These are phyloP conservation scores for Glycine tomentella DNA, from an alignment of 306 rosid genomes.

Conservation along the genomic window DNA sequence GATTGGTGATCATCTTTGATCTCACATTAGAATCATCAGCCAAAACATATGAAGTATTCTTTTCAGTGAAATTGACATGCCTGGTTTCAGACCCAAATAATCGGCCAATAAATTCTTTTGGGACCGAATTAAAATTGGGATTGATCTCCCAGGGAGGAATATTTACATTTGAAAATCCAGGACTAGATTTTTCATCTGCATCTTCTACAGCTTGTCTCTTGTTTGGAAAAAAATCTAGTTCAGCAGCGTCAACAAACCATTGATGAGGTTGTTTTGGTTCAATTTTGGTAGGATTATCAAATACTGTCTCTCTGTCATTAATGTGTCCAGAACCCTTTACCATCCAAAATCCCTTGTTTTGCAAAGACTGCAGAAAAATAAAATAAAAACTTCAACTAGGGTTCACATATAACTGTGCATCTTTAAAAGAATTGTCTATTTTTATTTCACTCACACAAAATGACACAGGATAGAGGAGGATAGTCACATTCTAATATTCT, in stretches of 20 bases:
- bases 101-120: constrained; percentile 64
- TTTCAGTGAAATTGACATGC: constrained; percentile 59
- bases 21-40: constrained; percentile 63
- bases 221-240: constrained; percentile 67
- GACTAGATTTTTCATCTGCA: constrained; percentile 65
- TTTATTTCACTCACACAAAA: constrained; percentile 20
- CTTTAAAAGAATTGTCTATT: background rate
- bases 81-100: constrained; percentile 72
- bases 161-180: constrained; percentile 61
- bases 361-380: constrained; percentile 54
- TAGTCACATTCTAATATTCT: background rate
- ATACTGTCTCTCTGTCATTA: constrained; percentile 58
- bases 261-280: constrained; percentile 78
- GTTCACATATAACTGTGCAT: constrained; percentile 29
- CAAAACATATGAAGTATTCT: constrained; percentile 55
- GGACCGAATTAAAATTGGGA: constrained; percentile 63
- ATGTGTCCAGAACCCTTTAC: constrained; percentile 62
- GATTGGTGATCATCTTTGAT: constrained; percentile 60
- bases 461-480: background rate
- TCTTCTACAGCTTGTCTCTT: constrained; percentile 76
- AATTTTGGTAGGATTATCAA: constrained; percentile 63
- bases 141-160: constrained; percentile 70
- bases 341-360: constrained; percentile 80
- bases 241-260: constrained; percentile 77
- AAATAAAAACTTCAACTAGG: background rate